phyloP scores from a whole-genome alignment of 306 rosid genomes.

The Lathyrus aphaca region DNA sequence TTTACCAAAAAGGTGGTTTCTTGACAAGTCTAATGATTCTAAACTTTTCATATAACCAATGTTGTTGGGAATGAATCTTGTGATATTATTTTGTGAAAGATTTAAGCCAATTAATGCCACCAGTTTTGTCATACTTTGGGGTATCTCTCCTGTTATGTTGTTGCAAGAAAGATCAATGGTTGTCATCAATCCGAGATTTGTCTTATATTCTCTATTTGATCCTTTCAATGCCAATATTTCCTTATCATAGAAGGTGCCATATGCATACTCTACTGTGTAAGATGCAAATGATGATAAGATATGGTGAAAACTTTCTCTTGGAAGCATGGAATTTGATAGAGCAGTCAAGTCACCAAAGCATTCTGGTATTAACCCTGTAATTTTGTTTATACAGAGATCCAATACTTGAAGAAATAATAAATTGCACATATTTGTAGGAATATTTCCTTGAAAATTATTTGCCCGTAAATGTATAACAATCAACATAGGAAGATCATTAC shows the following conservation, averaged over 20 bases:
- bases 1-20: conserved; percentile 20
- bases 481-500: not conserved
- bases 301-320: not conserved
- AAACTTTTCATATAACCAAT: conserved; percentile 38
- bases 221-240: conserved; percentile 41
- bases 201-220: conserved; percentile 35
- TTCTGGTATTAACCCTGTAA: conserved; percentile 33
- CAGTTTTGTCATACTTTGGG: conserved; percentile 31
- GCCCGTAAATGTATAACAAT: not conserved
- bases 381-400: conserved; percentile 39
- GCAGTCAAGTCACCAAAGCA: conserved; percentile 35
- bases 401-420: conserved; percentile 34
- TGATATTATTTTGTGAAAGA: conserved; percentile 41
- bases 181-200: conserved; percentile 31
- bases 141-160: conserved; percentile 45
- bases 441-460: conserved; percentile 30
- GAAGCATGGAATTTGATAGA: not conserved
- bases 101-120: conserved; percentile 34
- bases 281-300: too few relatives aligned
- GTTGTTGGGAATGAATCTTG: conserved; percentile 36
- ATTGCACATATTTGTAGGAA: conserved; percentile 35
- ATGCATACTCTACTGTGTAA: not conserved
- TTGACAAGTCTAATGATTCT: conserved; percentile 45
- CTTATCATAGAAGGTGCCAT: not conserved
- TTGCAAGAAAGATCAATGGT: conserved; percentile 47